Evolutionary conservation across 495 filamentous ascomycete species (phyloP), one percentile per base, ranked within the genome.

Genomic region (Hypomontagnella monticulosa): DNA sequence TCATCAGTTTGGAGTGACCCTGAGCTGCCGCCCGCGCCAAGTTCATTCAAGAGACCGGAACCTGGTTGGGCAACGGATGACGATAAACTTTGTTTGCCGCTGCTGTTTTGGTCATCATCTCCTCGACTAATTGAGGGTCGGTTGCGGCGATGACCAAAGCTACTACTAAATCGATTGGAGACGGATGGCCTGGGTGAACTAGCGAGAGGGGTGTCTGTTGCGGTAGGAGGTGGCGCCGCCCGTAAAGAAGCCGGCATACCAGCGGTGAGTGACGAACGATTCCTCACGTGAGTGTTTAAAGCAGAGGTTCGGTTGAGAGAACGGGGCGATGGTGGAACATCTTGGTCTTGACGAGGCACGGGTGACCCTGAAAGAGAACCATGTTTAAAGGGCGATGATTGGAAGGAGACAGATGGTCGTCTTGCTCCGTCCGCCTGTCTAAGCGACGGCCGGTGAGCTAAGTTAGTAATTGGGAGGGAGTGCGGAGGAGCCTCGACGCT

Each of bases 291-390:
- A 4, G 84, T 80, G 54, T 80, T 83, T 14, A 85, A 73, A 1
- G 81, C 76, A 2, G 85, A 82, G 15, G 79, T 69, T 16, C 83
- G 76, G 1, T 74, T 72, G 5, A 87, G 71, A 1, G 85, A 88
- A 20, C 84, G 85, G 27, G 91, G 91, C 4, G 89, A 94, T 12
- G 77, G 69, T 4, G 80, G 79, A 18, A 73, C 66, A 40, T 81
- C 79, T 41, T 71, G 70, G 16, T 79, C 74, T 2, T 74, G 76
- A 32, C 79, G 73, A 11, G 65, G 67, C 15, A 73, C 85, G 6
- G 95, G 95, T 8, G 94, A 98, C n/a, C 91, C 90, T 12, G 93
- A 96, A 14, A 99, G 83, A 15, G 94, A 93, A 7, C 93, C 92
- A 5, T 93, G 92, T 78, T 98, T 99, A 78, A 99, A 99, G 1